Evolutionary conservation across 1,139 yeast species (phyloP).

Genomic region (Hemisphaericaspora xylanilytica): DNA sequence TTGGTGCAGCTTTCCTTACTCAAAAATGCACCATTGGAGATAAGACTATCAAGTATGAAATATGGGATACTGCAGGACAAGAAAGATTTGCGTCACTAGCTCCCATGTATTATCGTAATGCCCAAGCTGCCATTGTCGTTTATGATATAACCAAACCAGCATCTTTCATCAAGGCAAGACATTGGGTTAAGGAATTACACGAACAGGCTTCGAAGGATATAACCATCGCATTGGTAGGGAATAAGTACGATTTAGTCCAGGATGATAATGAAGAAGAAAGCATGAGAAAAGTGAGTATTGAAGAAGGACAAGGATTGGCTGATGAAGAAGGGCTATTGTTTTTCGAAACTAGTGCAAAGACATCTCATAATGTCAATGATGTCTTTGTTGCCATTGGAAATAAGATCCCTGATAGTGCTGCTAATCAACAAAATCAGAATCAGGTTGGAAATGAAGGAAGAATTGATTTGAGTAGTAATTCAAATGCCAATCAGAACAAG

Average conservation of each 20-base stretch:
- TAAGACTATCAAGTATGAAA: conserved; percentile 89
- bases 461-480: conserved; percentile 21
- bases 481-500: conserved; percentile 2
- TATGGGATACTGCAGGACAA: conserved; percentile 99
- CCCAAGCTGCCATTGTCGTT: conserved; percentile 97
- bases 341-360: conserved; percentile 92
- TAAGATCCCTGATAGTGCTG: conserved; percentile 57
- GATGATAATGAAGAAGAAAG: conserved; percentile 24
- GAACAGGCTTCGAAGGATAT: conserved; percentile 93
- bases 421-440: conserved; percentile 5
- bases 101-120: conserved; percentile 97
- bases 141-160: conserved; percentile 96
- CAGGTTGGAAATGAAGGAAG: conserved; percentile 21
- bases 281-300: conserved; percentile 76
- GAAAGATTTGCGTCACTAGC: conserved; percentile 96
- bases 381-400: conserved; percentile 82
- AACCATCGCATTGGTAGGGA: conserved; percentile 90
- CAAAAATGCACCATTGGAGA: conserved; percentile 92
- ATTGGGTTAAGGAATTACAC: conserved; percentile 96
- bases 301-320: conserved; percentile 77
- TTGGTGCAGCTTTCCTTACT: conserved; percentile 96
- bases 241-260: conserved; percentile 73
- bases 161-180: conserved; percentile 97
- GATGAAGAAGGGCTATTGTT: conserved; percentile 76
- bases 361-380: conserved; percentile 78